A percentile compares a stretch with the other conserved stretches of the same genome.
phyloP scores from a whole-genome alignment of 306 rosid species.

The Senna tora region DNA sequence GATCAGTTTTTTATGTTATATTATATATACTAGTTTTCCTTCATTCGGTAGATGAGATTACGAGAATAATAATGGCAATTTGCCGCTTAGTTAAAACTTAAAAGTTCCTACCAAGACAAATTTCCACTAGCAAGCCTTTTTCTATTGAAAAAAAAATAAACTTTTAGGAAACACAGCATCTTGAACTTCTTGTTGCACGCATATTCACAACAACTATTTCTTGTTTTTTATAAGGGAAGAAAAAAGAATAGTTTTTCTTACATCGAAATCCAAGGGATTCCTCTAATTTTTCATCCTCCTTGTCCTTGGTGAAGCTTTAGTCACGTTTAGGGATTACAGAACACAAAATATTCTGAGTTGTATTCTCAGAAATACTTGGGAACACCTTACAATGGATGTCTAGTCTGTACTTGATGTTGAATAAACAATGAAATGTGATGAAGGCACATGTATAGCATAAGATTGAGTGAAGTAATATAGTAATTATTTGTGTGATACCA shows the following conservation, averaged over 20 bases:
- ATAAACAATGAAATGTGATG: background rate
- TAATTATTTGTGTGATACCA: background rate
- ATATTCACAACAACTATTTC: background rate
- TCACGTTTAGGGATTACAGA: no score
- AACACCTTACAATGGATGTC: background rate
- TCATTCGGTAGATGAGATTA: constrained; percentile 36
- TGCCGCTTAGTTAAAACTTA: background rate
- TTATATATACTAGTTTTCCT: constrained; percentile 24
- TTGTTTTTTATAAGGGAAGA: constrained; percentile 18
- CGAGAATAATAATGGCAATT: constrained; percentile 14
- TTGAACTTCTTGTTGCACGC: constrained; percentile 27
- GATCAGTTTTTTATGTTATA: constrained; percentile 5
- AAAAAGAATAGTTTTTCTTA: constrained; percentile 6
- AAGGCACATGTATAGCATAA: background rate
- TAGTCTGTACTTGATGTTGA: no score
- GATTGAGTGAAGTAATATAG: background rate
- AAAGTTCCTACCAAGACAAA: background rate
- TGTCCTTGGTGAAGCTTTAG: no score
- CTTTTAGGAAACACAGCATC: no score
- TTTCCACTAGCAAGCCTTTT: background rate
- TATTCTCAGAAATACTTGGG: background rate
- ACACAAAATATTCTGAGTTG: constrained; percentile 13
- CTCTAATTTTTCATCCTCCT: no score
- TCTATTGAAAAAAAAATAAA: no score
- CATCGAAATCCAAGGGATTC: background rate